A percentile compares a stretch with the other conserved stretches of the same genome.
phyloP scores from a whole-genome alignment of 805 yeast genomes.

The Wickerhamiella sergipiensis region DNA sequence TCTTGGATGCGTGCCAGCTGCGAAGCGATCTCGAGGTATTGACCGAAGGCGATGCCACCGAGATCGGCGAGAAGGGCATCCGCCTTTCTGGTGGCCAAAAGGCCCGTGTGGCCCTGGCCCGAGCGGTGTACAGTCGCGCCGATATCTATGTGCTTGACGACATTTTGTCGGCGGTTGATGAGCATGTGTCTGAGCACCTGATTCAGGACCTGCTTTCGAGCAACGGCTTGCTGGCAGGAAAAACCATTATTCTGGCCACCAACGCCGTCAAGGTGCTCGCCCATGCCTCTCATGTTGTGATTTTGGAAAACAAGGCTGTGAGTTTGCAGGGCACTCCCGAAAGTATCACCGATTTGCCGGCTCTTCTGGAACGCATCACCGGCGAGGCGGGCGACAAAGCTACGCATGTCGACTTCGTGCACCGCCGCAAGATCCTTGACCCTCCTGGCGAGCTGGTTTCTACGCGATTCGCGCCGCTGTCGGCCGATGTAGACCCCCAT shows the following conservation, averaged over 20 bases:
- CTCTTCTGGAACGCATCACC: neutral
- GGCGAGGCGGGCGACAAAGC: neutral
- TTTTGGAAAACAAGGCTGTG: slow-evolving; percentile 41
- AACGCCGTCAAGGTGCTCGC: slow-evolving; percentile 63
- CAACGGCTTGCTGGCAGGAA: slow-evolving; percentile 53
- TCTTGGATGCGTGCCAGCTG: slow-evolving; percentile 75
- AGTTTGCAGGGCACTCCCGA: neutral
- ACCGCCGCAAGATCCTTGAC: neutral
- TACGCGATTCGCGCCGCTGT: neutral
- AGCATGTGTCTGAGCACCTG: slow-evolving; percentile 76
- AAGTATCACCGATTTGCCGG: neutral
- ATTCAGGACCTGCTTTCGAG: slow-evolving; percentile 67
- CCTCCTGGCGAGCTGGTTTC: neutral
- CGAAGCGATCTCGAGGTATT: slow-evolving; percentile 56
- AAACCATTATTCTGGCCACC: slow-evolving; percentile 63
- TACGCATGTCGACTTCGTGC: neutral
- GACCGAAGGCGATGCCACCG: slow-evolving; percentile 75
- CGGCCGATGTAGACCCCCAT: neutral
- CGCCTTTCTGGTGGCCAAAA: slow-evolving; percentile 94
- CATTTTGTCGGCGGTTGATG: slow-evolving; percentile 89
- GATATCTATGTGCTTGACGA: slow-evolving; percentile 81
- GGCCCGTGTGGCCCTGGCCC: slow-evolving; percentile 79
- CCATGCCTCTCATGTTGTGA: slow-evolving; percentile 48
- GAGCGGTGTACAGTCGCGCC: slow-evolving; percentile 89
- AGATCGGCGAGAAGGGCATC: slow-evolving; percentile 92